Evolutionary conservation across 495 filamentous ascomycete genomes (phyloP), one percentile per base, ranked within the genome.

Genomic region (Trichocladium antarcticum): DNA sequence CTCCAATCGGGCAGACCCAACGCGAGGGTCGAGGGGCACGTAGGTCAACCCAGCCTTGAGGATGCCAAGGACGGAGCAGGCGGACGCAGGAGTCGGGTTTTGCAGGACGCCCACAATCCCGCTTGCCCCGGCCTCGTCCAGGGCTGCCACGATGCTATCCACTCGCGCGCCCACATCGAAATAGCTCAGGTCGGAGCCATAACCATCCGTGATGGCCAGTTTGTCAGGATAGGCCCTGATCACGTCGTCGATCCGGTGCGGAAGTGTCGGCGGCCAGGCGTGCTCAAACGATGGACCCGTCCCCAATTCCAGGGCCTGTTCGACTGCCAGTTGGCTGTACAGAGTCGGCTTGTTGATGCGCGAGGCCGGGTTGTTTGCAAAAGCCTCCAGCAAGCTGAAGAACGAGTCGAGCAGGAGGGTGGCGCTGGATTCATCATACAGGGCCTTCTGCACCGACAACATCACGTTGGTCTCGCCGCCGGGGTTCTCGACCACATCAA

Each of bases 401-500:
- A 5, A 42, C 54, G 5, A 42, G 48, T 2, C 36, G 10, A 22
- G 47, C 32, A 17, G 35, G n/a, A 37, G 14, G 14, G 14, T 15
- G n/a, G 35, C 35, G n/a, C n/a, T 37, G 35, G n/a, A 37, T n/a
- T 37, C n/a, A 15, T 37, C 35, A 7, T 62, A 59, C 2, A 62
- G 42, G 9, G 37, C 21, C 31, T 53, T 45, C 19, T 59, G 61
- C 11, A 51, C 37, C 1, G 37, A 37, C 4, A 58, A 10, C 35
- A 45, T 42, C 16, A 57, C 29, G 24, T 45, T 24, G 14, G 24
- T 39, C 11, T 53, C 59, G 0, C 45, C 45, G 12, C 11, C 37
- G 27, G 39, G 49, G 32, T 29, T 27, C 21, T 63, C 58, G 5
- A 54, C 42, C 6, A 64, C 51, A 10, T 64, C 61, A 12, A 64